These are phyloP conservation scores for Talaromyces liani DNA, from an alignment of 495 filamentous ascomycete genomes.

Conservation along the genomic window DNA sequence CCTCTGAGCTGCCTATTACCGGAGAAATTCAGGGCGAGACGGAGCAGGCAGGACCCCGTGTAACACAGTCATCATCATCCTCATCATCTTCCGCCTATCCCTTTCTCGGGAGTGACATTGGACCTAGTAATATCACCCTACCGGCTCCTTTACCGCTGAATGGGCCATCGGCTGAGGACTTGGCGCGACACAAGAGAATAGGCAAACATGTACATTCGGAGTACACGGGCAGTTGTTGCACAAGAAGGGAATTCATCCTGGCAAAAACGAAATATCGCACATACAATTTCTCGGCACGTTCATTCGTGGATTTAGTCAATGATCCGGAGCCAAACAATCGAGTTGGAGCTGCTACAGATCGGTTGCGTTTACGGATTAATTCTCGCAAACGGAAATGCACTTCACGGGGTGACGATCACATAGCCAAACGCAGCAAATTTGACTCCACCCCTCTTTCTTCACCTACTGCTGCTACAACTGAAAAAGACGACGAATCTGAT, in stretches of 20 bases:
- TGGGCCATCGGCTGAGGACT: neutral
- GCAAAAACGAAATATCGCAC: conserved; percentile 51
- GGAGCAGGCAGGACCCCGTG: neutral
- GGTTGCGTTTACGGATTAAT: conserved; percentile 46
- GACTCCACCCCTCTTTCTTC: neutral
- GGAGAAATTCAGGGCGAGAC: neutral
- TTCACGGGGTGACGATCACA: conserved; percentile 31
- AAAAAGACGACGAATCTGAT: conserved; percentile 42
- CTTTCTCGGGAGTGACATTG: neutral
- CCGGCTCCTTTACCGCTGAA: neutral
- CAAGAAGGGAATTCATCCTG: conserved; percentile 43
- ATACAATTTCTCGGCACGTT: conserved; percentile 51
- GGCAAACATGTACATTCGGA: conserved; percentile 35
- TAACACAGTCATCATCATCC: neutral
- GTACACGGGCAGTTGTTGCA: conserved; percentile 36
- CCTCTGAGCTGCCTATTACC: conserved; percentile 15
- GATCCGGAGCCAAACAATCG: conserved; percentile 32
- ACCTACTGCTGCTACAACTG: conserved; percentile 12
- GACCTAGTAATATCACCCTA: conserved; percentile 4
- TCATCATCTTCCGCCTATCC: neutral
- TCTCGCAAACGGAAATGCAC: conserved; percentile 32
- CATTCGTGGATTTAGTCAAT: conserved; percentile 62
- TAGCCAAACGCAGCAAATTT: conserved; percentile 14
- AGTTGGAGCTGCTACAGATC: conserved; percentile 28
- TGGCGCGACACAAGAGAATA: conserved; percentile 17